These are phyloP conservation scores for Diaporthe amygdali DNA, from an alignment of 2,329 filamentous ascomycete genomes.

Conservation along the genomic window DNA sequence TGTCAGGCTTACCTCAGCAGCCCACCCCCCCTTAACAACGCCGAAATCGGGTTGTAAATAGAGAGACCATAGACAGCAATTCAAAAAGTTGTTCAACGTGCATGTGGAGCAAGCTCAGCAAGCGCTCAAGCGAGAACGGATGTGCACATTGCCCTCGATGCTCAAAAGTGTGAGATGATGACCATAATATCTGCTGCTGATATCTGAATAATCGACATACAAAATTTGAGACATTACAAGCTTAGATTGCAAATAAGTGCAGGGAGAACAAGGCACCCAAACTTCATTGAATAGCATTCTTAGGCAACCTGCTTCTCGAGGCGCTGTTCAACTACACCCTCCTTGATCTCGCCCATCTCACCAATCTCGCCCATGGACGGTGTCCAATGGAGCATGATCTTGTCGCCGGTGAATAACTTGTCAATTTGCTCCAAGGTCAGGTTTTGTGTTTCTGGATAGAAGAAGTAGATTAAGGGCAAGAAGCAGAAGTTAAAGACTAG, in stretches of 20 bases:
- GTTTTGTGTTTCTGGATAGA: slow-evolving; percentile 38
- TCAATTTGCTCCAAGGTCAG: slow-evolving; percentile 38
- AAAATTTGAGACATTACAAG: neutral
- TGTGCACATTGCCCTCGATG: neutral
- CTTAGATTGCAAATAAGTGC: neutral
- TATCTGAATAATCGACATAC: neutral
- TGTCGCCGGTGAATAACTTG: slow-evolving; percentile 12
- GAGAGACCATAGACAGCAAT: no score
- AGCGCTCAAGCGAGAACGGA: neutral
- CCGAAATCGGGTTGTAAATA: neutral
- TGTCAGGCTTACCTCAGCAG: neutral
- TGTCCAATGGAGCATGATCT: slow-evolving; percentile 10
- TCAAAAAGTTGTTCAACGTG: neutral
- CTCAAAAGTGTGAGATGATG: no score
- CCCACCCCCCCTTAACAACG: neutral
- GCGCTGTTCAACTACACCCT: neutral
- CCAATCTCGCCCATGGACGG: slow-evolving; percentile 3
- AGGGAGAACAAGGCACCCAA: neutral
- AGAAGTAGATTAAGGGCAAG: slow-evolving; percentile 34
- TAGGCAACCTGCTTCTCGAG: slow-evolving; percentile 5
- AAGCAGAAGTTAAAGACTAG: slow-evolving; percentile 30
- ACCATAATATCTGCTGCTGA: neutral
- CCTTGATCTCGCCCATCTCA: neutral
- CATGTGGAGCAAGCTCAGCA: neutral
- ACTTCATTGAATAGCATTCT: no score